Evolutionary conservation across 2,329 filamentous ascomycete genomes (phyloP), one percentile per base, ranked within the genome.

Genomic region (Dothistroma pini): DNA sequence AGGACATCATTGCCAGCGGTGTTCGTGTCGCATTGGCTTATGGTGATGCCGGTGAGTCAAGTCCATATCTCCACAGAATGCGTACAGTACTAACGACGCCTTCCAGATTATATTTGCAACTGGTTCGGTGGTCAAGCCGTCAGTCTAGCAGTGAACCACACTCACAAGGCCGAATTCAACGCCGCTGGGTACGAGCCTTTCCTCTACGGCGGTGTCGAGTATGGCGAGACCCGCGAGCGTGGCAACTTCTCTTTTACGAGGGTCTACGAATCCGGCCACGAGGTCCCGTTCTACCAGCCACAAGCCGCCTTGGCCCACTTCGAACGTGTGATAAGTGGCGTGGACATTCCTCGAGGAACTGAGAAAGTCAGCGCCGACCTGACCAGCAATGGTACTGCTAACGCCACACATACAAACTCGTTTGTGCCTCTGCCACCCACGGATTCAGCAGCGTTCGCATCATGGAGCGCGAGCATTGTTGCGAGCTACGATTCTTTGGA

Each of bases 11-110:
- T 4, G 65, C 74, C 50, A 68, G 71, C 35, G 76, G 74, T 51
- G 73, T 78, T 8, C 70, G 74, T 12, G 74, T 78, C 2, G 72
- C 71, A 22, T 60, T 78, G 53, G 70, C 82, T 66, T 84, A 74
- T 49, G 71, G 72, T 16, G 67, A 69, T 49, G 59, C 63, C 16
- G 57, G 56, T 58, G 21, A 21, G 35, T 21, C 16, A 8, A 32
- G 2, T 41, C 12, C 14, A 16, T 2, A 29, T 12, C 4, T 29
- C n/a, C 14, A 2, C 5, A 21, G 21, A 64, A 66, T 32, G 64
- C 16, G 12, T 9, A 12, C 14, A 11, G n/a, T 9, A 44, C 41
- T 44, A 44, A 44, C n/a, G 14, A 19, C 8, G 41, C 35, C 8
- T n/a, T 19, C 4, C 63, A 25, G 70, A 73, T 57, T 78, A 75